phyloP scores from a whole-genome alignment of 2,329 filamentous ascomycete genomes.

The Dothidotthia symphoricarpi region DNA sequence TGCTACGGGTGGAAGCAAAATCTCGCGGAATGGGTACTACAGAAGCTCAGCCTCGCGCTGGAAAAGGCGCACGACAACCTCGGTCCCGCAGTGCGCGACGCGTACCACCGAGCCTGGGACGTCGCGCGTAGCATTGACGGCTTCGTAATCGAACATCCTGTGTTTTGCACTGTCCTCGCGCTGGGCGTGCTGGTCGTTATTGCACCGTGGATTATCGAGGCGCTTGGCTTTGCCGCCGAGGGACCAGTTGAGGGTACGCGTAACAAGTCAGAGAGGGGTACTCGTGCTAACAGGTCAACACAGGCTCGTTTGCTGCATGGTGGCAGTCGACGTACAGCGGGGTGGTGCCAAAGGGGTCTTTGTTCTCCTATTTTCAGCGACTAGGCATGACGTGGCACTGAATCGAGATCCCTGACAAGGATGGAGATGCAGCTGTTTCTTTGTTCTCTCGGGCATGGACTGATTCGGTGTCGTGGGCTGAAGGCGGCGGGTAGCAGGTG shows the following conservation, averaged over 20 bases:
- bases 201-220: slow-evolving; percentile 30
- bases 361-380: slow-evolving; percentile 47
- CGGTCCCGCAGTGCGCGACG: slow-evolving; percentile 20
- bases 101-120: slow-evolving; percentile 24
- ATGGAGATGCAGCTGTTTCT: too few species aligned
- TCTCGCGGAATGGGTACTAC: slow-evolving; percentile 30
- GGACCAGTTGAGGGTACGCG: slow-evolving; percentile 32
- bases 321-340: slow-evolving; percentile 44
- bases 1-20: slow-evolving; percentile 32
- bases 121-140: slow-evolving; percentile 22
- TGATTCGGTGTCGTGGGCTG: too few species aligned
- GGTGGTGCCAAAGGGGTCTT: slow-evolving; percentile 41
- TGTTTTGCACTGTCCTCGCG: slow-evolving; percentile 31
- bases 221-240: slow-evolving; percentile 34
- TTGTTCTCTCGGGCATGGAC: too few species aligned
- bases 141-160: slow-evolving; percentile 33
- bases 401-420: background rate
- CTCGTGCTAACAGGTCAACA: slow-evolving; percentile 4
- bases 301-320: slow-evolving; percentile 41
- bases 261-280: background rate
- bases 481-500: too few species aligned
- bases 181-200: slow-evolving; percentile 31
- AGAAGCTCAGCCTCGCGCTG: slow-evolving; percentile 25
- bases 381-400: slow-evolving; percentile 43
- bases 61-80: slow-evolving; percentile 24